phyloP scores from a whole-genome alignment of 1,284 basidiomycete species.

The Hortiboletus rubellus region DNA sequence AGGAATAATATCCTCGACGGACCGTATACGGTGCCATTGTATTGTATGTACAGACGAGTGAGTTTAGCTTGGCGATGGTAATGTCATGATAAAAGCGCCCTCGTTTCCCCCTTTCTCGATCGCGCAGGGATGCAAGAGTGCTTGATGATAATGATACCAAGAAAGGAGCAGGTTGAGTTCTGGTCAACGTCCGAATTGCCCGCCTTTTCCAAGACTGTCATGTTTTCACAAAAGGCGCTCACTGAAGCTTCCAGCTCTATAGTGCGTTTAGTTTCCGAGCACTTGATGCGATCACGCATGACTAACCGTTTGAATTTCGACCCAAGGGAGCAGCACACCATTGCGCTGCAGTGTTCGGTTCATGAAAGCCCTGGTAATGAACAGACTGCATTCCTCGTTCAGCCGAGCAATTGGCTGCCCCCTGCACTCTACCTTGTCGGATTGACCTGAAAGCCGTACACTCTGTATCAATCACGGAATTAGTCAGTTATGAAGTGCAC shows the following conservation, averaged over 20 bases:
- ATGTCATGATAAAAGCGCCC: constrained; percentile 73
- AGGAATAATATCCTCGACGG: constrained; percentile 58
- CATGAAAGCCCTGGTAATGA: constrained; percentile 78
- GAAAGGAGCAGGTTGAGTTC: constrained; percentile 43
- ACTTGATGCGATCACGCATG: constrained; percentile 3
- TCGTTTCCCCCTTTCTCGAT: constrained; percentile 71
- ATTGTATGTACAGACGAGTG: constrained; percentile 77
- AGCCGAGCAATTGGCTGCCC: constrained; percentile 68
- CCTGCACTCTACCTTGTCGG: constrained; percentile 70
- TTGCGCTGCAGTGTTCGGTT: constrained; percentile 87
- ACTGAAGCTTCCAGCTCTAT: constrained; percentile 57
- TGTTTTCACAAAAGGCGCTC: constrained; percentile 59
- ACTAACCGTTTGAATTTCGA: constrained; percentile 78
- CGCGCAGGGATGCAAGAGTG: constrained; percentile 53
- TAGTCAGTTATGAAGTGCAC: background rate
- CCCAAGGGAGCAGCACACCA: constrained; percentile 83
- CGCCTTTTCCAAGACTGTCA: constrained; percentile 71
- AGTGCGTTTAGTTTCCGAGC: constrained; percentile 36
- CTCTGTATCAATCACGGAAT: constrained; percentile 41
- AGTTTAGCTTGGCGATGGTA: constrained; percentile 71
- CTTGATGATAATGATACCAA: constrained; percentile 46
- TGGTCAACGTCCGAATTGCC: constrained; percentile 59
- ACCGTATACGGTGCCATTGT: constrained; percentile 75
- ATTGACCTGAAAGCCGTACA: constrained; percentile 68
- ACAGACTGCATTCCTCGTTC: constrained; percentile 77